phyloP scores from a whole-genome alignment of 116 monocot genomes.

The Dioscorea cayenensis region DNA sequence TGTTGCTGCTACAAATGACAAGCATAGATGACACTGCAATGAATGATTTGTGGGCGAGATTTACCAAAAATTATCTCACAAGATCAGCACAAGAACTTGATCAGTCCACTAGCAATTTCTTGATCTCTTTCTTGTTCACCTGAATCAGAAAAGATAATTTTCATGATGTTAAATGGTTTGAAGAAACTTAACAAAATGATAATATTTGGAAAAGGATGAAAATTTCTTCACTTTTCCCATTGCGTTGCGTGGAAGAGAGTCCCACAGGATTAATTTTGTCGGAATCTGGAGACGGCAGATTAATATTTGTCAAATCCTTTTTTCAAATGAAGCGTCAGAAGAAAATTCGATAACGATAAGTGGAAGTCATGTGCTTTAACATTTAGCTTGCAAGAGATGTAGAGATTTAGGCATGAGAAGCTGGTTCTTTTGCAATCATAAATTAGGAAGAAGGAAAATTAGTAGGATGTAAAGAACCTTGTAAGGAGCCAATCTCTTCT shows the following conservation, averaged over 20 bases:
- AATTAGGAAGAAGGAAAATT: too few species aligned
- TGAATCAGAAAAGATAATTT: constrained; percentile 11
- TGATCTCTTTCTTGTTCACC: constrained; percentile 67
- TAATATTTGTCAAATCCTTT: neutral
- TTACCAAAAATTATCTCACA: too few species aligned
- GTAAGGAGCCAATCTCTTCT: constrained; percentile 85
- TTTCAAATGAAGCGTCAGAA: too few species aligned
- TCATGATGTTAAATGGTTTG: neutral
- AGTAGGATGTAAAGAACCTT: constrained; percentile 45
- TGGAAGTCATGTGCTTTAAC: too few species aligned
- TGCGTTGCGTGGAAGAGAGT: constrained; percentile 87
- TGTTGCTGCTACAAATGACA: too few species aligned
- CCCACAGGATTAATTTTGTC: constrained; percentile 68
- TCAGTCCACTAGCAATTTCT: constrained; percentile 33
- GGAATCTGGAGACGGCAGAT: constrained; percentile 54
- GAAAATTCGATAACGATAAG: too few species aligned
- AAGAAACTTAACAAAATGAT: neutral
- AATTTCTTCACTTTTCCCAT: constrained; percentile 81
- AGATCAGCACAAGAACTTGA: neutral
- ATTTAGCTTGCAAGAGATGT: too few species aligned
- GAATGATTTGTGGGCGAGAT: too few species aligned
- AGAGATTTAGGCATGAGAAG: too few species aligned
- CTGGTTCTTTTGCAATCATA: too few species aligned
- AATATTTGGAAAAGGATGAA: neutral
- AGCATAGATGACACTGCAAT: too few species aligned